A percentile compares a stretch with the other conserved stretches of the same genome.
phyloP scores from a whole-genome alignment of 192 early-diverging fungal genomes.

The Radiomyces spectabilis region DNA sequence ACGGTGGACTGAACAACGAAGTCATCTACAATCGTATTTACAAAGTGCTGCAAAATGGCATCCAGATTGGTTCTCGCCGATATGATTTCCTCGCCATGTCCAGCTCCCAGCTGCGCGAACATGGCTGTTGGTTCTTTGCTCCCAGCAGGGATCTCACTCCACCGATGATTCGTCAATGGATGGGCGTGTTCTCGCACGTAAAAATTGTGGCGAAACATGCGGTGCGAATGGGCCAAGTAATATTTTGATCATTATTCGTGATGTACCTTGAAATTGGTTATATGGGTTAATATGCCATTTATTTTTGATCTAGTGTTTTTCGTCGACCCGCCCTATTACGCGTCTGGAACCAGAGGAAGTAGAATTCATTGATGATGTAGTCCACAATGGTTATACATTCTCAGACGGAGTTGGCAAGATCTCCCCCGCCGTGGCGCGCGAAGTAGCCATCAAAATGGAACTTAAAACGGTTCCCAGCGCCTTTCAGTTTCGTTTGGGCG shows the following conservation, averaged over 20 bases:
- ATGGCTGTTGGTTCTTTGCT: conserved; percentile 69
- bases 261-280: too few species aligned
- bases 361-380: conserved; percentile 46
- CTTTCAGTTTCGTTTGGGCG: conserved; percentile 65
- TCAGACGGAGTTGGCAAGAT: conserved; percentile 73
- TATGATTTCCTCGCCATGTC: conserved; percentile 63
- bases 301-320: conserved; percentile 41
- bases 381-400: conserved; percentile 49
- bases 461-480: conserved; percentile 43
- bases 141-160: conserved; percentile 32
- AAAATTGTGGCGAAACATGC: conserved; percentile 61
- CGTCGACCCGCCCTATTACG: conserved; percentile 49
- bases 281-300: not conserved
- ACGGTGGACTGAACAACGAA: conserved; percentile 9
- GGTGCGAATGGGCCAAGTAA: conserved; percentile 58
- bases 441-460: conserved; percentile 29
- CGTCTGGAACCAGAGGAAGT: conserved; percentile 33
- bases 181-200: conserved; percentile 64
- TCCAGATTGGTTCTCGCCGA: conserved; percentile 40
- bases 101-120: conserved; percentile 53
- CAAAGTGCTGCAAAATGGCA: conserved; percentile 34
- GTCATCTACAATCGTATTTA: conserved; percentile 48
- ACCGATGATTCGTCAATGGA: conserved; percentile 50
- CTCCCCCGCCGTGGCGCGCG: conserved; percentile 34
- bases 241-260: too few species aligned